Evolutionary conservation across 306 rosid genomes (phyloP).

Genomic region (Trichosanthes cucumerina): DNA sequence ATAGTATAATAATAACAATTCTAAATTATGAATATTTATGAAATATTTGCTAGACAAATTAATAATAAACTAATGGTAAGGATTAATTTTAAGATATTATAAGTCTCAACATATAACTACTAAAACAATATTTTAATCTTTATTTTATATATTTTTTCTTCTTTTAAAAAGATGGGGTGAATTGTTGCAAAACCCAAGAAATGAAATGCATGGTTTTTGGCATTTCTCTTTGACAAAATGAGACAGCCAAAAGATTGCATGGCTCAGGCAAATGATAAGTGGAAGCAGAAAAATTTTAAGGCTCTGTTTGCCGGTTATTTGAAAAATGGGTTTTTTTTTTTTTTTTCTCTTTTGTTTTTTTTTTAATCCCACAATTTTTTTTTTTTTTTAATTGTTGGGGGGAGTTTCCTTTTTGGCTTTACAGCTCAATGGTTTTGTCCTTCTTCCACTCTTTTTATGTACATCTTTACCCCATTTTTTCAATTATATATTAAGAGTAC

Average conservation of each 20-base stretch:
- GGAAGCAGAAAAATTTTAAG: neutral
- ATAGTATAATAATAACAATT: too few relatives aligned
- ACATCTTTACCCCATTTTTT: neutral
- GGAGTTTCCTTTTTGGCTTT: neutral
- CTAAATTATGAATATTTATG: too few relatives aligned
- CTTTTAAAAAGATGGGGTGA: too few relatives aligned
- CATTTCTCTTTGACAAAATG: neutral
- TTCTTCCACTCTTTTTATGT: neutral
- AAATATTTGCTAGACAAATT: too few relatives aligned
- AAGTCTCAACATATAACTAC: too few relatives aligned
- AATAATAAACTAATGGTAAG: too few relatives aligned
- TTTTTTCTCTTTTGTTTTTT: too few relatives aligned
- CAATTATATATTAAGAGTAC: neutral
- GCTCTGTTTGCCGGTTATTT: neutral
- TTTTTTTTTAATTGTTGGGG: neutral
- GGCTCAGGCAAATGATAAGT: neutral
- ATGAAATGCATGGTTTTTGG: neutral
- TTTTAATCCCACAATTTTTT: neutral
- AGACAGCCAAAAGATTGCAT: neutral
- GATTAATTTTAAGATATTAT: too few relatives aligned
- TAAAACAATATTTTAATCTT: too few relatives aligned
- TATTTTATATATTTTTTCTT: too few relatives aligned
- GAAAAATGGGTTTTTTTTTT: neutral
- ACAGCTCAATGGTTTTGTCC: conserved; percentile 11
- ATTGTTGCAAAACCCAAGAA: neutral